Evolutionary conservation across 2,329 filamentous ascomycete genomes (phyloP), one percentile per base, ranked within the genome.

Genomic region (Xylaria multiplex): DNA sequence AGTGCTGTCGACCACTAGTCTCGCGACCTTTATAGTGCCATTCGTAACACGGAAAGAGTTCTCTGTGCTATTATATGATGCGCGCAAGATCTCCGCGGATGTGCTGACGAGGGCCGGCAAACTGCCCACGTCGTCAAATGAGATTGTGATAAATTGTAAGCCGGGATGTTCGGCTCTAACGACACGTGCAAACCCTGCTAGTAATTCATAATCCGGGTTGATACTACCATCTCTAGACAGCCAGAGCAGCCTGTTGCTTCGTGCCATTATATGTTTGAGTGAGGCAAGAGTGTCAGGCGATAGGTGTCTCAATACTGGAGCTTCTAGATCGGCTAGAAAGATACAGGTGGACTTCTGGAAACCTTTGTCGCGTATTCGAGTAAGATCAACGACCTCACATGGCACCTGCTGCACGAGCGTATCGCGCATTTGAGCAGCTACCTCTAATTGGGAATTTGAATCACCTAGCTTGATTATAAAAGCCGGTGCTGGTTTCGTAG

Each of bases 111-210:
- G 24, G 24, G 43, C 16, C 16, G 59, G 48, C 0, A 65, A 35
- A 7, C 40, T 43, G 1, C 62, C 62, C 11, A 54, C 30, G 40
- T 52, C 32, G 2, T 71, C 72, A 9, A 69, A 74, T 55, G 68
- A 70, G 6, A 71, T 52, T 9, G 64, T 73, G 2, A 68, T 27
- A 35, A 75, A 69, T n/a, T 66, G 67, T 37, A 69, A 42, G 1
- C 65, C 55, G 2, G 72, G 72, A 19, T 69, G 65, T 52, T 71
- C 69, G 11, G 60, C 58, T 45, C 74, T 66, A 3, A 73, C 61
- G 0, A 71, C 72, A 7, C 74, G 65, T 7, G 72, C 68, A 13
- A 75, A 68, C 0, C 74, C 74, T 2, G 68, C 66, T 2, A 72
- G 61, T 8, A 74, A 48, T 37, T 72, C 72, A 13, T 68, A 59